A percentile compares a stretch with the other conserved stretches of the same genome.
Conservation (phyloP, 2,329 filamentous ascomycete genomes). For the Coniochaeta prunicola region DNA sequence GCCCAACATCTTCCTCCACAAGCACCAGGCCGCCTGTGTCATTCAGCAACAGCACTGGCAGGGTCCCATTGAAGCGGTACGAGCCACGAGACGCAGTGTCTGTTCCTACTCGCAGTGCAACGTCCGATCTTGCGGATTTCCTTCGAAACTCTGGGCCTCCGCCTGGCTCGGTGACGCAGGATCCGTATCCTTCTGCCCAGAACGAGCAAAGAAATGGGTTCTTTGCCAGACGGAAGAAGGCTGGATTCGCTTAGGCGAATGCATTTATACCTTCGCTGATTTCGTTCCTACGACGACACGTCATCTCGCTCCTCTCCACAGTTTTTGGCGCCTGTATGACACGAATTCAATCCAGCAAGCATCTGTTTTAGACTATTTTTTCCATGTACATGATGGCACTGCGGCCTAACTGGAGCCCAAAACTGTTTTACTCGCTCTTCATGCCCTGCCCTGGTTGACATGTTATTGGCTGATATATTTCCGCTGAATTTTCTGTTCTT, state of each 20-base stretch:
- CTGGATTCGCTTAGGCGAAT: constrained; percentile 7
- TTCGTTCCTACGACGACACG: background rate
- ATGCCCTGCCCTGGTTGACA: background rate
- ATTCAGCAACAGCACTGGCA: constrained; percentile 15
- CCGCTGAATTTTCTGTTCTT: background rate
- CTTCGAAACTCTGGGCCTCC: constrained; percentile 62
- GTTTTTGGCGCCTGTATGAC: background rate
- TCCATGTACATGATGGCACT: background rate
- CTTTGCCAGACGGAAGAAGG: constrained; percentile 42
- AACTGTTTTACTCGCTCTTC: background rate
- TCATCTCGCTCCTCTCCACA: background rate
- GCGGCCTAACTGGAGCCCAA: background rate
- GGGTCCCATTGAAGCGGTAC: constrained; percentile 49
- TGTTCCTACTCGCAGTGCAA: constrained; percentile 32
- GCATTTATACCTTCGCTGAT: background rate
- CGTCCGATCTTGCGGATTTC: constrained; percentile 66
- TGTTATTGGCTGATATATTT: background rate
- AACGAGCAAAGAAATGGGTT: constrained; percentile 33
- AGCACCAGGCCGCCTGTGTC: constrained; percentile 4
- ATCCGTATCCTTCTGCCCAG: constrained; percentile 20
- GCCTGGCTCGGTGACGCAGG: constrained; percentile 21
- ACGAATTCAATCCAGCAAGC: background rate
- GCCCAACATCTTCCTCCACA: constrained; percentile 4
- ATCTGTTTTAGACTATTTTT: background rate
- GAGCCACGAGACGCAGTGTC: constrained; percentile 46